Evolutionary conservation across 179 eudicot species (phyloP).

Genomic region (Gypsophila paniculata): DNA sequence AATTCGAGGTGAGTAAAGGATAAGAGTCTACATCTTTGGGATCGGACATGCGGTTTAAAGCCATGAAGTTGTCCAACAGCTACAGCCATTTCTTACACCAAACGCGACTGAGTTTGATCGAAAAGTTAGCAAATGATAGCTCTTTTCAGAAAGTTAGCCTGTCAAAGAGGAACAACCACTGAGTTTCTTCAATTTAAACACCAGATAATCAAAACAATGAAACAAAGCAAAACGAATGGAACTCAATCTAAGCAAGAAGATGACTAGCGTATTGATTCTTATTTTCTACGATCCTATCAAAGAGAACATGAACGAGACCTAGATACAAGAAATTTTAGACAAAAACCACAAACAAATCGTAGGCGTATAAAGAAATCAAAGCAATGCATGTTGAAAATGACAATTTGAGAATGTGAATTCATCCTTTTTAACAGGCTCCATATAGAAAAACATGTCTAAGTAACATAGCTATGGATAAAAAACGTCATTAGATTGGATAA

Average conservation of each 20-base stretch:
- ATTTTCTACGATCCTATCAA: too few relatives aligned
- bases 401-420: background rate
- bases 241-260: background rate
- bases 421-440: background rate
- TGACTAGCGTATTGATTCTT: background rate
- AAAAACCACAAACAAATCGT: background rate
- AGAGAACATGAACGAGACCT: background rate
- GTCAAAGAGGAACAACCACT: conserved; percentile 40
- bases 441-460: too few relatives aligned
- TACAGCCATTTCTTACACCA: conserved; percentile 60
- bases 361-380: background rate
- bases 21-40: conserved; percentile 69
- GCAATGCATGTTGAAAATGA: background rate
- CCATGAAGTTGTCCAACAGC: conserved; percentile 56
- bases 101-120: conserved; percentile 31
- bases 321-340: background rate
- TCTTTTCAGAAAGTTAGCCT: conserved; percentile 32
- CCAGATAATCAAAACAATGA: background rate
- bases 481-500: background rate
- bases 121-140: conserved; percentile 34
- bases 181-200: conserved; percentile 5
- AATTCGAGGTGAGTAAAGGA: conserved; percentile 70
- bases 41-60: conserved; percentile 54
- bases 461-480: background rate
- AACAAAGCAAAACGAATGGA: background rate